Percentiles rank a stretch among this genome's conserved stretches.
Conservation (phyloP, 768 basidiomycete species). For the Arthromyces matolae region DNA sequence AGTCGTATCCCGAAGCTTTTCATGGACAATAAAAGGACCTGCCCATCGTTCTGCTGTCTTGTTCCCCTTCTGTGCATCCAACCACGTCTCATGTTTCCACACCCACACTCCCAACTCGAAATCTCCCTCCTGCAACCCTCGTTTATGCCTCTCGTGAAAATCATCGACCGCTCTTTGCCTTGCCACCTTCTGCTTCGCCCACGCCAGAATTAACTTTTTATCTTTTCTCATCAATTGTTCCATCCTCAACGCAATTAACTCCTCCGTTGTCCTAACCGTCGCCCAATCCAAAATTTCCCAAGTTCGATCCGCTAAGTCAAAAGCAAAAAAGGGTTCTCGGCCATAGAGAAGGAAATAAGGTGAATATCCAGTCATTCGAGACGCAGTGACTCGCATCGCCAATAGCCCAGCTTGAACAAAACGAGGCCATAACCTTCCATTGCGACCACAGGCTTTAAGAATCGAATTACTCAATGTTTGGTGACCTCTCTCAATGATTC, state of each 20-base stretch:
- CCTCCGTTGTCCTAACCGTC: too few relatives aligned
- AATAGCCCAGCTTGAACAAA: not conserved
- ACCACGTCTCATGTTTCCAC: not conserved
- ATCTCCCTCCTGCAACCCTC: too few relatives aligned
- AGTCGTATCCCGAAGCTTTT: not conserved
- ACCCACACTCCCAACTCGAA: not conserved
- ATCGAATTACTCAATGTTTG: not conserved
- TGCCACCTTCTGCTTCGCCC: too few relatives aligned
- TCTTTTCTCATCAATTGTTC: too few relatives aligned
- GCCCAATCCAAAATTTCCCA: too few relatives aligned
- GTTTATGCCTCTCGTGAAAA: too few relatives aligned
- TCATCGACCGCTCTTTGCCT: too few relatives aligned
- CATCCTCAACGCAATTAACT: too few relatives aligned
- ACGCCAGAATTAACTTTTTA: too few relatives aligned
- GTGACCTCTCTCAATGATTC: not conserved
- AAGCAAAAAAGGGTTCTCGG: constrained; percentile 3
- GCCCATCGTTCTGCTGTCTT: too few relatives aligned
- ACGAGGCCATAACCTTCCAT: not conserved
- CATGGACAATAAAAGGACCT: too few relatives aligned
- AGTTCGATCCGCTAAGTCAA: constrained; percentile 22
- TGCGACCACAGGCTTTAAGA: not conserved
- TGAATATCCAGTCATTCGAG: not conserved
- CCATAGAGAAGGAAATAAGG: not conserved
- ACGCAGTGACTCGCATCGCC: not conserved
- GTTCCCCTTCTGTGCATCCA: too few relatives aligned